A percentile compares a stretch with the other conserved stretches of the same genome.
Conservation (phyloP, 2,329 filamentous ascomycete genomes). For the Ceratocystis cacaofunesta region DNA sequence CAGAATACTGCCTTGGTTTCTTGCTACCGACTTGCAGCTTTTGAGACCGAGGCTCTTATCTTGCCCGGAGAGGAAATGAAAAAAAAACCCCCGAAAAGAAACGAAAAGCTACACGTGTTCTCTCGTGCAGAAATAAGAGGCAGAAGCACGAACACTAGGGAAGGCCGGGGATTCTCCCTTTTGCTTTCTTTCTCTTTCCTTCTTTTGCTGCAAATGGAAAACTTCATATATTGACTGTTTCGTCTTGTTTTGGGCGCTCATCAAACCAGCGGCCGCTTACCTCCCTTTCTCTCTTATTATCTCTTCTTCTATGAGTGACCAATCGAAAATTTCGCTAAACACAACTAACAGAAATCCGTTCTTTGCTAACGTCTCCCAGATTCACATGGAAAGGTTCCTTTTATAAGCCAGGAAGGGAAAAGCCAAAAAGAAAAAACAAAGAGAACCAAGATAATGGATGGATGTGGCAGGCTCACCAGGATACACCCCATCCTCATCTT, state of each 20-base stretch:
- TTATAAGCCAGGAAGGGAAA: background rate
- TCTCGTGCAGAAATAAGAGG: background rate
- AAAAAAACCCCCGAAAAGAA: background rate
- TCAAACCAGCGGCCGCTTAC: background rate
- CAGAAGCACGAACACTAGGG: background rate
- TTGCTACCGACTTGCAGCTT: background rate
- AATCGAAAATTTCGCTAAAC: background rate
- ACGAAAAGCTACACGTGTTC: background rate
- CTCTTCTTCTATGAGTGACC: background rate
- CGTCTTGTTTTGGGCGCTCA: background rate
- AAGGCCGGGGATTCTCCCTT: slow-evolving; percentile 2
- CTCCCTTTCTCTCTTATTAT: background rate
- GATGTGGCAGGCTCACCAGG: background rate
- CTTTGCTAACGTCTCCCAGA: background rate
- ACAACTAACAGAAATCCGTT: background rate
- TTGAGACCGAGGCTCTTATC: background rate
- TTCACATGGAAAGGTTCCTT: background rate
- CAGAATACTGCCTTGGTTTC: too few species aligned
- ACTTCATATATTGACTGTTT: slow-evolving; percentile 3
- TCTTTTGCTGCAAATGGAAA: slow-evolving; percentile 4
- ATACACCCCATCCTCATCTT: background rate
- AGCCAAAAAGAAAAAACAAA: background rate
- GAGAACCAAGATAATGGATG: background rate
- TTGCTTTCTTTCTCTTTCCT: slow-evolving; percentile 1
- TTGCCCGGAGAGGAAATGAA: background rate